Base-by-base conservation (phyloP, 306 rosid species). In the Gleditsia sinensis region DNA sequence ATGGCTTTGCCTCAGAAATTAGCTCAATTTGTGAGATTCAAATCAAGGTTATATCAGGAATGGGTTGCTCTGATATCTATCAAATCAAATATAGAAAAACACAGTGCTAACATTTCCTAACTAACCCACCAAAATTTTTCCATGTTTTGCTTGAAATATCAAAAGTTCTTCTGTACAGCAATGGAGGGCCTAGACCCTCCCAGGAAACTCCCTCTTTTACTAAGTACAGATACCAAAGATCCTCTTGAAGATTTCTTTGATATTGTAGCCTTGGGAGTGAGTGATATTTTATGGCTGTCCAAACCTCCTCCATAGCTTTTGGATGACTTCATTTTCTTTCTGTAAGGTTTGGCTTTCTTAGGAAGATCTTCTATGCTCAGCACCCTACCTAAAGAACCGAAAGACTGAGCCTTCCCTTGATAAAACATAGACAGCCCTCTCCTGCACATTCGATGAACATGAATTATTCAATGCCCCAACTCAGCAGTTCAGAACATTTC, bases 361-460 rank as follows among this genome's bases (percentile, higher is more conserved):
- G 84, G 84, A 69, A 94, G 85, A 88, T 94, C 96, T 57, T 86
- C 95, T 49, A 87, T 74, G 76, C 83, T 87, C 61, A 75, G 63
- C 9, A 79, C 93, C 55, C 86, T 82, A 6, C 80, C 88, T 65
- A 89, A 73, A 27, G 86, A 88, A 46, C 85, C 80, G 80, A 84
- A 91, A 23, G 98, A 94, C 37, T 88, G 85, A 0, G 96, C 76
- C 76, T 90, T 90, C 42, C 98, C 96, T 82, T 94, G 55, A 77
- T 91, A 94, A 45, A 59, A 85, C 76, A 69, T 88, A 0, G 98
- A 94, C 32, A 94, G 42, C 1, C 98, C 98, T 83, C 90, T 94
- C 89, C 98, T 94, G 83, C 86, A 85, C 17, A 74, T 28, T 10
- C 20, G 3, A 54, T 7, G 63, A 5, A 62, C 40, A n/a, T n/a